These are phyloP conservation scores for Pseudonitzschia delicatissima DNA, from an alignment of 108 stramenopile genomes.

Conservation along the genomic window DNA sequence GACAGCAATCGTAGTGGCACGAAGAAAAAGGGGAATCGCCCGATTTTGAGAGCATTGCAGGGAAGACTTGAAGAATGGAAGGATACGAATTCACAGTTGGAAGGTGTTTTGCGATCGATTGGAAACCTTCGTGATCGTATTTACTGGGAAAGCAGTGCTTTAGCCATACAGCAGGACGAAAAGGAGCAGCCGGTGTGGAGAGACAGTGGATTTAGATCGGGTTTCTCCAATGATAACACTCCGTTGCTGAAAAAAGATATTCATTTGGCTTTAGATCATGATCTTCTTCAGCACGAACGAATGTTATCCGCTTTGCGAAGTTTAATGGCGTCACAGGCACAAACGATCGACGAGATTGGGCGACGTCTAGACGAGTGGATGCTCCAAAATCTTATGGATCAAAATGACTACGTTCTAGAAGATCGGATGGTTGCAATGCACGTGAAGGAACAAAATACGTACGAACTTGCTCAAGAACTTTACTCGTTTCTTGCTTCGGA, in stretches of 20 bases:
- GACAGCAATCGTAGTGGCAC: background rate
- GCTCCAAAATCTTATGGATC: constrained; percentile 23
- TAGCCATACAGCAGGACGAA: constrained; percentile 7
- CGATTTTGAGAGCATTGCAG: constrained; percentile 49
- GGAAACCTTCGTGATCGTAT: constrained; percentile 59
- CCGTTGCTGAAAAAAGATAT: constrained; percentile 39
- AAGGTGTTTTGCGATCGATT: constrained; percentile 51
- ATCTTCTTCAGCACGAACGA: constrained; percentile 71
- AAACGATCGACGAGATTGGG: constrained; percentile 64
- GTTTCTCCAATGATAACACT: background rate
- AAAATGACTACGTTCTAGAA: background rate
- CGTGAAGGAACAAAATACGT: background rate
- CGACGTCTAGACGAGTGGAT: constrained; percentile 64
- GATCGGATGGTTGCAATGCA: constrained; percentile 20
- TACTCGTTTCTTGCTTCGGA: constrained; percentile 54
- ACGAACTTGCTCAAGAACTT: constrained; percentile 21
- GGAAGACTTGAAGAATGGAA: constrained; percentile 64
- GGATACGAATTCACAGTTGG: constrained; percentile 52
- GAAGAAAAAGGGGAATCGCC: constrained; percentile 12
- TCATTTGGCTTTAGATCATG: constrained; percentile 49
- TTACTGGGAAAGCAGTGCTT: constrained; percentile 38
- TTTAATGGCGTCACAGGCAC: constrained; percentile 45
- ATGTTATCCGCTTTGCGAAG: constrained; percentile 59
- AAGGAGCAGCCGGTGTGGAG: constrained; percentile 12
- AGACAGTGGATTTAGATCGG: background rate